Evolutionary conservation across 2,329 filamentous ascomycete genomes (phyloP).

Genomic region (Aspergillus transmontanensis): DNA sequence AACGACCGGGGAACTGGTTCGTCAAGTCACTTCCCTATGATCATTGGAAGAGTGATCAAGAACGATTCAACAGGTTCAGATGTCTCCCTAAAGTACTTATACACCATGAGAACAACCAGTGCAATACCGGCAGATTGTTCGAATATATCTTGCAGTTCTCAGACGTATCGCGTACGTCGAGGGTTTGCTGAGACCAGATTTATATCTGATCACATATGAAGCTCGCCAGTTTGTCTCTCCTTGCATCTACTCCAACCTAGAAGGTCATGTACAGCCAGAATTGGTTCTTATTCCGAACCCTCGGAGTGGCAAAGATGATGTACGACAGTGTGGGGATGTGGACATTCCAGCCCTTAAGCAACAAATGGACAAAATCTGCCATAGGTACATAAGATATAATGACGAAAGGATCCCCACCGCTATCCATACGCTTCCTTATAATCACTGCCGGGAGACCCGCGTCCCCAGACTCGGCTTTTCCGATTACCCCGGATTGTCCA

Average conservation of each 20-base stretch:
- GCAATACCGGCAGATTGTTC: too few relatives aligned
- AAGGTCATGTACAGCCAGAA: neutral
- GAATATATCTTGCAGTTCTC: too few relatives aligned
- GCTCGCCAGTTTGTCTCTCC: neutral
- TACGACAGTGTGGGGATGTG: neutral
- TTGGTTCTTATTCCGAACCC: neutral
- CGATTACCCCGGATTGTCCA: constrained; percentile 1
- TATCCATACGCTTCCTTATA: neutral
- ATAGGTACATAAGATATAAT: neutral
- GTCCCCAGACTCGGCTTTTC: constrained; percentile 2
- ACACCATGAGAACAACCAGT: too few relatives aligned
- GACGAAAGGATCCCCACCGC: neutral
- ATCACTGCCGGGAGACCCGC: neutral
- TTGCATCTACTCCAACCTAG: neutral
- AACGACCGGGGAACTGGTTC: too few relatives aligned
- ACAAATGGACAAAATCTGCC: neutral
- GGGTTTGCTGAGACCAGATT: too few relatives aligned
- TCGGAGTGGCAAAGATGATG: neutral
- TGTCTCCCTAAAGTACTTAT: too few relatives aligned
- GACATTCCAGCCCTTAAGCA: neutral
- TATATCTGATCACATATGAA: neutral
- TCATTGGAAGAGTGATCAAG: too few relatives aligned
- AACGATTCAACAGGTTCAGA: too few relatives aligned
- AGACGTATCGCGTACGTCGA: too few relatives aligned
- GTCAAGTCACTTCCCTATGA: too few relatives aligned